Evolutionary conservation across 2,329 filamentous ascomycete species (phyloP).

Genomic region (Teratosphaeria gauchensis): DNA sequence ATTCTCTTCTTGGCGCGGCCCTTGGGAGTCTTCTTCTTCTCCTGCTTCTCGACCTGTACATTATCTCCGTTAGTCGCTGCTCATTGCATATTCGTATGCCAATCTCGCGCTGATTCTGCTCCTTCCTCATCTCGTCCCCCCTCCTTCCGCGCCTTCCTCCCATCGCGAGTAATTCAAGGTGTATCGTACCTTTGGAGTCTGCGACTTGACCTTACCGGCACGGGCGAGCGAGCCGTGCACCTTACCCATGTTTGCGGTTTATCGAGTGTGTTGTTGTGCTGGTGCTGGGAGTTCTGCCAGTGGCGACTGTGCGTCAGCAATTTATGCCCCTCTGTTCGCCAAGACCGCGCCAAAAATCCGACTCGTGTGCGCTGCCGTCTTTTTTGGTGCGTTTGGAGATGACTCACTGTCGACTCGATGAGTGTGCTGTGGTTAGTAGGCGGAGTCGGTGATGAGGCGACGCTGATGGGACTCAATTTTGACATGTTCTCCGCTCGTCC

Average conservation of each 20-base stretch:
- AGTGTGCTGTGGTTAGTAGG: not conserved
- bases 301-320: not conserved
- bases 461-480: not conserved
- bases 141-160: not conserved
- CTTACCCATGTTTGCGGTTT: slow-evolving; percentile 68
- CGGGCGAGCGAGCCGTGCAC: slow-evolving; percentile 89
- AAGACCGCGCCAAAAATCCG: not conserved
- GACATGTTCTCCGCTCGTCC: not conserved
- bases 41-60: slow-evolving; percentile 69
- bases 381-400: not conserved
- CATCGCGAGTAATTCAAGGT: not conserved
- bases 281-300: not conserved
- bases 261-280: slow-evolving; percentile 2
- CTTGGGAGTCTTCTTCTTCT: slow-evolving; percentile 97
- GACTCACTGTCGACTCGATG: not conserved
- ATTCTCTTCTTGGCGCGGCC: slow-evolving; percentile 96
- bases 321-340: not conserved
- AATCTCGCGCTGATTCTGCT: not conserved
- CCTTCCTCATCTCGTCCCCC: not conserved
- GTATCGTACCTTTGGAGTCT: slow-evolving; percentile 72
- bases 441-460: not conserved
- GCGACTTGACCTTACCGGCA: slow-evolving; percentile 98
- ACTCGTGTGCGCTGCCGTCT: not conserved
- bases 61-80: not conserved
- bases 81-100: not conserved